These are phyloP conservation scores for Zea luxurians DNA, from an alignment of 176 grass and related monocot genomes.

Conservation along the genomic window DNA sequence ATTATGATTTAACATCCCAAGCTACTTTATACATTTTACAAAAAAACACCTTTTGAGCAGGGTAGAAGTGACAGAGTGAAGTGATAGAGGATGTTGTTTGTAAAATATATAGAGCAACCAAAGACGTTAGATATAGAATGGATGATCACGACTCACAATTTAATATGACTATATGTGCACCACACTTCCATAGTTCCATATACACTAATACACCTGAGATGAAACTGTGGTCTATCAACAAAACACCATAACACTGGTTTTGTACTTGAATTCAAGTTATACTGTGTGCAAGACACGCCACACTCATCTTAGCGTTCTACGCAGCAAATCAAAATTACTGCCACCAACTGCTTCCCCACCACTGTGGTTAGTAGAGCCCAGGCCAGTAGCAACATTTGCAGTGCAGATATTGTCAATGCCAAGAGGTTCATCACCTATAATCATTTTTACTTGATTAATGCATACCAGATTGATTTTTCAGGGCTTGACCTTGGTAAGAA, in stretches of 20 bases:
- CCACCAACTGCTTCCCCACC: neutral
- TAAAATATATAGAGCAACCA: no score
- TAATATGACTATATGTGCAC: no score
- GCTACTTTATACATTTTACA: no score
- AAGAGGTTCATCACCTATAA: neutral
- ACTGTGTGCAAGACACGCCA: neutral
- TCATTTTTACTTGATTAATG: neutral
- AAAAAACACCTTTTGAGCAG: no score
- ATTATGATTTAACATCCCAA: no score
- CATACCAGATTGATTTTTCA: conserved; percentile 21
- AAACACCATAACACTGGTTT: neutral
- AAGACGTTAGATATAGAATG: no score
- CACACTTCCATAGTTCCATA: no score
- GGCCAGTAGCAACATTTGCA: neutral
- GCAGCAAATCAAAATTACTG: neutral
- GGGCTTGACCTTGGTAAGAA: neutral
- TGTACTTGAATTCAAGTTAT: neutral
- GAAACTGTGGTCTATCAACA: no score
- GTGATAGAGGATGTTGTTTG: no score
- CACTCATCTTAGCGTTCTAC: neutral
- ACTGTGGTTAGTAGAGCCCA: neutral
- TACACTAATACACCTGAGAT: no score
- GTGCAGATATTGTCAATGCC: neutral
- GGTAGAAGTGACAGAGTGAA: no score
- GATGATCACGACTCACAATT: no score